Evolutionary conservation across 2,329 filamentous ascomycete species (phyloP), one percentile per base, ranked within the genome.

Genomic region (Bipolaris gigantea): DNA sequence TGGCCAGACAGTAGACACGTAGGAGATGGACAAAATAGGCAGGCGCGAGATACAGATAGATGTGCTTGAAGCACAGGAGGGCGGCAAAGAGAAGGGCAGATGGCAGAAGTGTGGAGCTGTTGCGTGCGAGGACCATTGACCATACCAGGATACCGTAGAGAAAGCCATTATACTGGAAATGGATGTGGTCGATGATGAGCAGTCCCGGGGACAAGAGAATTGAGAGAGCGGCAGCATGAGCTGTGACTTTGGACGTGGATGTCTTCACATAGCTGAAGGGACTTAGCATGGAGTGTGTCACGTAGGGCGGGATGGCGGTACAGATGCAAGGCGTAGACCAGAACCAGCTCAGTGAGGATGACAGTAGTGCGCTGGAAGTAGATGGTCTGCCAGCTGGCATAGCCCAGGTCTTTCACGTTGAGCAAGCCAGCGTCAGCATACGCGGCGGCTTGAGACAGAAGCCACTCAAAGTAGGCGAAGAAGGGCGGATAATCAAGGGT

Each of bases 101-200:
- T 41, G 81, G 79, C 11, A 97, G 81, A 32, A 94, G 79, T 0
- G 89, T 89, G 2, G 88, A 88, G 68, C 84, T 85, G 64, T 87
- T 85, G 46, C 90, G 86, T 6, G 92, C 91, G 55, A 95, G 78
- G 1, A 95, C 89, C 43, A 99, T 82, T 2, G 94, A 97, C 49
- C 93, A 81, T 34, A 97, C 84, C 46, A 99, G 80, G 39, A 97
- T 79, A 34, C 94, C 94, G 73, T 97, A 99, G 76, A 99, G 85
- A 76, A 92, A 92, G 36, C 94, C 93, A 78, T 99, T 99, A 79
- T 99, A 99, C 79, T 99, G 94, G 75, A 99, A 99, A 75, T 97
- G 92, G 61, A 97, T 93, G 73, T 99, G 94, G 71, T 99, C 94
- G 73, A 99, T 97, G 72, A 99, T 95, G 56, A 99, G 81, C 33